phyloP scores from a whole-genome alignment of 2,329 filamentous ascomycete species.

The Eutypella sp. region DNA sequence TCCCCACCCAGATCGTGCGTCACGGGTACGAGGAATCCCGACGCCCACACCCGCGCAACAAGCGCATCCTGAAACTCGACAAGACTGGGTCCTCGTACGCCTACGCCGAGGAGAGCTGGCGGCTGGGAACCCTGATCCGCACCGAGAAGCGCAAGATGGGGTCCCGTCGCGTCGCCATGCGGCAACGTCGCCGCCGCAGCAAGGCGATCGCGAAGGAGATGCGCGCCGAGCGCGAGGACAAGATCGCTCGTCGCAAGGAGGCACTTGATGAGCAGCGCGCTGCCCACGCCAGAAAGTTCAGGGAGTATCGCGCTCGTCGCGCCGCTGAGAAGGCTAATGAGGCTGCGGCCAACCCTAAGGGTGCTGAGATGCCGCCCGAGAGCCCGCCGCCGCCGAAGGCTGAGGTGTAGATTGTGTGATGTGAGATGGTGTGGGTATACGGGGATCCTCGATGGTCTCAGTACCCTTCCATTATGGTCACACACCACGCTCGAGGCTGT shows the following conservation, averaged over 20 bases:
- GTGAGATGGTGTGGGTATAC: background rate
- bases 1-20: conserved; percentile 42
- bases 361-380: conserved; percentile 6
- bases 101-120: conserved; percentile 57
- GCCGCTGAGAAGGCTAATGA: conserved; percentile 7
- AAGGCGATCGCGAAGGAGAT: conserved; percentile 25
- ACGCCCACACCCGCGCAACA: conserved; percentile 30
- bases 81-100: conserved; percentile 41
- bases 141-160: conserved; percentile 41
- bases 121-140: conserved; percentile 49
- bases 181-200: conserved; percentile 40
- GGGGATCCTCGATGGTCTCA: background rate
- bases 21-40: conserved; percentile 16
- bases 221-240: conserved; percentile 24
- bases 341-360: background rate
- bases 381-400: conserved; percentile 11
- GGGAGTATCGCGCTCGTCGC: conserved; percentile 17
- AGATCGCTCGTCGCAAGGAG: conserved; percentile 26
- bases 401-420: conserved; percentile 4
- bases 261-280: conserved; percentile 20
- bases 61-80: conserved; percentile 42
- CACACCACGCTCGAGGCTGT: background rate
- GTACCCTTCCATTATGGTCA: background rate
- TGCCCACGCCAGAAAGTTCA: conserved; percentile 15
- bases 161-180: conserved; percentile 43